Evolutionary conservation across 805 yeast species (phyloP).

Genomic region (Cyberlindnera nakhonratchasimensis): DNA sequence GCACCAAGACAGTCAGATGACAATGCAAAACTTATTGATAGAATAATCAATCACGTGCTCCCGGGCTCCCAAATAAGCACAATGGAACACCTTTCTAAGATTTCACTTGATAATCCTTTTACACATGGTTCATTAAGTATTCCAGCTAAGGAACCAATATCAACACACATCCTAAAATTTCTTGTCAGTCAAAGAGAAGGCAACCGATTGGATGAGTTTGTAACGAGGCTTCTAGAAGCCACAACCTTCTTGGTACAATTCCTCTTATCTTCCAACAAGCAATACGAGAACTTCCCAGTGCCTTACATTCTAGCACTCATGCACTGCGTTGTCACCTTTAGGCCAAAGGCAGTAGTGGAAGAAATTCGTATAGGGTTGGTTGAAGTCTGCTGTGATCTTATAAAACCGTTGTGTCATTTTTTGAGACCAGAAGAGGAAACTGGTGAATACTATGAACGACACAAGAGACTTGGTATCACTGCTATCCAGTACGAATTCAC

Average conservation of each 20-base stretch:
- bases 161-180: conserved; percentile 36
- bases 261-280: conserved; percentile 21
- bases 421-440: conserved; percentile 26
- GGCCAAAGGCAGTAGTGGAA: conserved; percentile 56
- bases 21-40: conserved; percentile 35
- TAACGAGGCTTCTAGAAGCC: conserved; percentile 38
- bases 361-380: conserved; percentile 31
- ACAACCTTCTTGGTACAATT: background rate
- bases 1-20: conserved; percentile 30
- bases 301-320: conserved; percentile 62
- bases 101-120: conserved; percentile 20
- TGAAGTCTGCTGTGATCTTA: background rate
- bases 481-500: conserved; percentile 45
- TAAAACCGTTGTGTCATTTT: conserved; percentile 6
- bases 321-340: conserved; percentile 51
- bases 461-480: conserved; percentile 23
- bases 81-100: conserved; percentile 33
- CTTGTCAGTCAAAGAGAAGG: conserved; percentile 40
- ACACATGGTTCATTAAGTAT: conserved; percentile 19
- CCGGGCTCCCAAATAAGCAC: conserved; percentile 34
- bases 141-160: conserved; percentile 35
- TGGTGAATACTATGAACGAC: conserved; percentile 21
- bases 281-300: conserved; percentile 31
- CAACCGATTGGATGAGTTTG: conserved; percentile 46
- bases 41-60: conserved; percentile 32